Base-by-base conservation (phyloP, 2,329 filamentous ascomycete genomes). In the Davidsoniella virescens region DNA sequence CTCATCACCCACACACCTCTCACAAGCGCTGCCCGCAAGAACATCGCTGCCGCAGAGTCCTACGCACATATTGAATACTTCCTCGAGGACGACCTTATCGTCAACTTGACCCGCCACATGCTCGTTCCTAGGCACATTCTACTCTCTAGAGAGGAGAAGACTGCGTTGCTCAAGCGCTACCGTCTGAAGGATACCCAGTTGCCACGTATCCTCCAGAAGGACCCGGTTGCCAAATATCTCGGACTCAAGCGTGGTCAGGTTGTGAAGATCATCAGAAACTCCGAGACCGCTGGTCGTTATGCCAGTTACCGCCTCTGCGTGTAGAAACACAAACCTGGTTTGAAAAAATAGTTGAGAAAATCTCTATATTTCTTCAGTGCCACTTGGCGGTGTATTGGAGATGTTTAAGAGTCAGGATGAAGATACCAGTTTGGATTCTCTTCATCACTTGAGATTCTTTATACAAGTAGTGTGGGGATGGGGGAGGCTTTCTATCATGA, bases 91-190 rank as follows among this genome's bases (percentile, higher is more conserved):
- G 92, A 98, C 67, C 68, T 98, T 59, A 74, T 96, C 54, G 88
- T 98, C 66, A 98, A 98, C 69, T 96, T 98, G 65, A 96, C 90
- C 53, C 85, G 88, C 65, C 92, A 98, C 69, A 90, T 96, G 67
- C 76, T 98, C 51, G 92, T 98, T 26, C 92, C 92, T 42, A 87
- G 84, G 63, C 92, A 98, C 63, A 81, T 96, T 37, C 69, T 96
- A 54, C 77, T 98, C 51, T 94, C 86, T 60, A 76, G 80, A 43
- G 87, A 93, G 60, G 92, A 98, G 72, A 95, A 95, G 75, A 69
- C 70, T 44, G 82, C 84, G 37, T 69, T 98, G 60, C 72, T 98
- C 54, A 80, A 87, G 67, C 75, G 92, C 55, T 98, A 98, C 68
- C 79, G 92, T 45, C 69, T 98, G 65, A 96, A 95, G 78, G 92